A percentile compares a stretch with the other conserved stretches of the same genome.
phyloP scores from a whole-genome alignment of 352 stramenopile species.

The Pythium folliculosum region DNA sequence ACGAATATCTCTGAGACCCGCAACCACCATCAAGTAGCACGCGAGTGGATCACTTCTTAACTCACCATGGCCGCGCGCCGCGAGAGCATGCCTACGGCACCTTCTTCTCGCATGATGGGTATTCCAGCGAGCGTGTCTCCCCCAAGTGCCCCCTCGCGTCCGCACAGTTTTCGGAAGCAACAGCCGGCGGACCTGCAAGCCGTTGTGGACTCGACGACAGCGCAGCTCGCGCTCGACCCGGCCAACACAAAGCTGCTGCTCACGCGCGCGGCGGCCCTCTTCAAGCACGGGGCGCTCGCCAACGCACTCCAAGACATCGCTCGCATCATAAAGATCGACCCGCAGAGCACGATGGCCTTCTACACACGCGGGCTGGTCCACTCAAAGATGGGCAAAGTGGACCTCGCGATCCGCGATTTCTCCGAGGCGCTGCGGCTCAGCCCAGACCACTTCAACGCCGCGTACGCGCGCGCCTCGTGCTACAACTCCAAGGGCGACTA shows the following conservation, averaged over 20 bases:
- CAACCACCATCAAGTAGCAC: too few relatives aligned
- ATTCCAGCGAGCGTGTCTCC: background rate
- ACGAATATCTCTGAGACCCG: too few relatives aligned
- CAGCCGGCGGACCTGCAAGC: constrained; percentile 63
- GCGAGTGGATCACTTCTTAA: background rate
- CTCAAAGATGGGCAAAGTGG: constrained; percentile 65
- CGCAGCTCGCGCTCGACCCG: constrained; percentile 59
- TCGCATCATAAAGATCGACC: constrained; percentile 48
- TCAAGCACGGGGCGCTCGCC: constrained; percentile 71
- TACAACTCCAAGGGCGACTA: constrained; percentile 89
- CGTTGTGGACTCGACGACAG: constrained; percentile 72
- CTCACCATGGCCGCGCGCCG: constrained; percentile 35
- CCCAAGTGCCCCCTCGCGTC: background rate
- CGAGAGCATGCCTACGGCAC: constrained; percentile 5
- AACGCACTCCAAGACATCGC: constrained; percentile 62
- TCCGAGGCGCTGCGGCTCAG: constrained; percentile 68
- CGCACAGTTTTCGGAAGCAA: constrained; percentile 54
- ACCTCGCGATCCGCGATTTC: constrained; percentile 84
- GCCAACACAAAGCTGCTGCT: constrained; percentile 69
- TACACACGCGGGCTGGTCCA: constrained; percentile 79
- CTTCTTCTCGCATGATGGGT: background rate
- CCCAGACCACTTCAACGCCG: constrained; percentile 87
- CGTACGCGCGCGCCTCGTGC: constrained; percentile 83
- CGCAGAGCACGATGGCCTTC: constrained; percentile 46
- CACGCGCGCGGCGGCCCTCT: constrained; percentile 69